Base-by-base conservation (phyloP, 1,284 basidiomycete species). In the Moniliophthora roreri region DNA sequence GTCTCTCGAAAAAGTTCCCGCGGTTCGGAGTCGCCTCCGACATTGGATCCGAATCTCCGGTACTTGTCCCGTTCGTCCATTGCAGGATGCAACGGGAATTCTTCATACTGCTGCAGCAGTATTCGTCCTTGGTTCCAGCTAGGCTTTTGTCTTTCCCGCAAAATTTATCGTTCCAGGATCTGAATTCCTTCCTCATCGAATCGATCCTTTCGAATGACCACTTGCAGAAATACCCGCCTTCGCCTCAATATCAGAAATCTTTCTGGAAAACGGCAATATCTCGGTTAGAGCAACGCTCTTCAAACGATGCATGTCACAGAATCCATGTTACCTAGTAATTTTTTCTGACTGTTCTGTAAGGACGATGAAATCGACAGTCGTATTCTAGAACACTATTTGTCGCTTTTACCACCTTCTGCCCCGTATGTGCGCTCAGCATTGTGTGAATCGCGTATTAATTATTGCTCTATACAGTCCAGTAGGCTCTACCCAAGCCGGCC, bases 221-320 rank as follows among this genome's bases (percentile, higher is more conserved):
- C 62, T 76, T 87, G 36, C 60, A 66, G 50, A 60, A 61, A 34
- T 88, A 84, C 61, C 78, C 87, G 3, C 86, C 88, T 1, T 82
- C 87, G 0, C 54, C 58, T 13, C 73, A 80, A 57, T 89, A 86
- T 58, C 85, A 87, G 56, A 69, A 70, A 47, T 55, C 64, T 1
- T 89, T 89, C 62, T 91, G 87, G 87, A 91, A 89, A 68, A 85
- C 82, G 80, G 73, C 72, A 0, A 78, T 90, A 20, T 62, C 66
- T 24, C 65, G 72, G 32, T 68, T 91, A 20, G 88, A 90, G 65
- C 62, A 58, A 6, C 51, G 72, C 46, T 46, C 66, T 13, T 56
- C 58, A 23, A 65, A 68, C 23, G 65, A 69, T 16, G 79, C 74
- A 72, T 55, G 71, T 60, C 37, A 47, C 52, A 39, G 38, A 48